A percentile compares a stretch with the other conserved stretches of the same genome.
Evolutionary conservation across 139 green algal species (phyloP).

Genomic region (Chlorella sp.): DNA sequence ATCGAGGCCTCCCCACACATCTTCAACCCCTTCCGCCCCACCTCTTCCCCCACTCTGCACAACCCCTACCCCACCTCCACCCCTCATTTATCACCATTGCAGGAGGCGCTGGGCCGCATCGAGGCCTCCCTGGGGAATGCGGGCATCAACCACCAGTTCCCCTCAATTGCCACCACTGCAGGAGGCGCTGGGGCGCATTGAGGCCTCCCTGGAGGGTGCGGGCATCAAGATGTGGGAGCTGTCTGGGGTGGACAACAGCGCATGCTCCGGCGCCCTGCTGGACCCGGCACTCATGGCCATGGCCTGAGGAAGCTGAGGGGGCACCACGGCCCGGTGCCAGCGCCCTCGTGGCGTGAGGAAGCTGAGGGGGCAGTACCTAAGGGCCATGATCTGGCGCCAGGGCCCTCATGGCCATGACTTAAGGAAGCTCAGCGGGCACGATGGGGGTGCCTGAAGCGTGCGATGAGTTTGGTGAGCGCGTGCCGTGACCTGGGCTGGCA

Average conservation of each 20-base stretch:
- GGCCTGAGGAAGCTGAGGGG: background rate
- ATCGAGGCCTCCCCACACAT: slow-evolving; percentile 32
- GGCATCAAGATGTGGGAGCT: slow-evolving; percentile 93
- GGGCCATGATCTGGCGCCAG: too few species aligned
- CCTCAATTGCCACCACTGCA: background rate
- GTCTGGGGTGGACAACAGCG: slow-evolving; percentile 76
- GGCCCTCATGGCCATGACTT: too few species aligned
- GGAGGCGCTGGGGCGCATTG: slow-evolving; percentile 26
- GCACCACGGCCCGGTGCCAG: too few species aligned
- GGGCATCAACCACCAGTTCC: slow-evolving; percentile 68
- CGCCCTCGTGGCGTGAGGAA: too few species aligned
- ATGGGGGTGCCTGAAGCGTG: too few species aligned
- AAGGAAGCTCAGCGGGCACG: too few species aligned
- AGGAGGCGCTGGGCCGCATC: slow-evolving; percentile 28
- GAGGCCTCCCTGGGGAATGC: slow-evolving; percentile 26
- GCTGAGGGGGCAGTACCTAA: too few species aligned
- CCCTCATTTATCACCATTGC: background rate
- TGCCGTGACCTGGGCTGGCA: too few species aligned
- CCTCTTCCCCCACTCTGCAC: background rate
- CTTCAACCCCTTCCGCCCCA: background rate
- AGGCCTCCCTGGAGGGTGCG: slow-evolving; percentile 28
- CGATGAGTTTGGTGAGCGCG: too few species aligned
- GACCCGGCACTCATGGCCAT: slow-evolving; percentile 16
- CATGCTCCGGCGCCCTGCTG: slow-evolving; percentile 46
- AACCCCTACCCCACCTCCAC: background rate